Conservation (phyloP, 1,284 basidiomycete genomes). For the Vanrija humicola region DNA sequence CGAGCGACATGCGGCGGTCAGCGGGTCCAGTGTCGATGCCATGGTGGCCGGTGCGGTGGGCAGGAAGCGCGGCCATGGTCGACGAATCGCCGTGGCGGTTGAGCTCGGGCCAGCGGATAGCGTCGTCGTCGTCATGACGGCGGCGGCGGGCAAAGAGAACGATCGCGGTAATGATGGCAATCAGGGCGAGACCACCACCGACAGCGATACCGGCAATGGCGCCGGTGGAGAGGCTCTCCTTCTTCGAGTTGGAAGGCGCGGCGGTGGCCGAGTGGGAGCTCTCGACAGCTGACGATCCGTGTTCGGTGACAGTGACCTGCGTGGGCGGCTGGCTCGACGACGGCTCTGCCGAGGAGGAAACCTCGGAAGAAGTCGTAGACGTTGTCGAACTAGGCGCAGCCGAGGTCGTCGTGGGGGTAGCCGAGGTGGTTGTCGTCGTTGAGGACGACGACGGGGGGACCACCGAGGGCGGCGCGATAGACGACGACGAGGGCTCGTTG, state of each 20-base stretch:
- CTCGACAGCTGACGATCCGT: not conserved
- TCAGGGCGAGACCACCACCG: conserved; percentile 36
- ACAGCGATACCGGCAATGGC: conserved; percentile 47
- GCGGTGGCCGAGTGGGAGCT: not conserved
- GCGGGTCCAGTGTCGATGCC: conserved; percentile 33
- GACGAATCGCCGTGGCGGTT: conserved; percentile 47
- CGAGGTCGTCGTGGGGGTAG: not conserved
- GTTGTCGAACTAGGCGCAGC: not conserved
- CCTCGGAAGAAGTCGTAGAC: not conserved
- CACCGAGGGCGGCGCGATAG: not conserved
- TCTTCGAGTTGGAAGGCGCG: not conserved
- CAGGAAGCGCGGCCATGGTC: conserved; percentile 42
- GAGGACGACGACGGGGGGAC: not conserved
- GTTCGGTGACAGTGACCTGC: not conserved
- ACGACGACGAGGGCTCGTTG: not conserved
- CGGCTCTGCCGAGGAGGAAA: not conserved
- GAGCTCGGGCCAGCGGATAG: conserved; percentile 49
- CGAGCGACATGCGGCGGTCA: conserved; percentile 19
- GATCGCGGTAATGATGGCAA: conserved; percentile 33
- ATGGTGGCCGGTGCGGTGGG: conserved; percentile 40
- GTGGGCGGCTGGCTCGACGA: not conserved
- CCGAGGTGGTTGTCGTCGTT: not conserved
- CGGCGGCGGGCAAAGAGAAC: conserved; percentile 37
- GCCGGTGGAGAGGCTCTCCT: conserved; percentile 30
- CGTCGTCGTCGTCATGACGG: conserved; percentile 42